These are phyloP conservation scores for Periglandula ipomoeae DNA, from an alignment of 2,329 filamentous ascomycete species.

Conservation along the genomic window DNA sequence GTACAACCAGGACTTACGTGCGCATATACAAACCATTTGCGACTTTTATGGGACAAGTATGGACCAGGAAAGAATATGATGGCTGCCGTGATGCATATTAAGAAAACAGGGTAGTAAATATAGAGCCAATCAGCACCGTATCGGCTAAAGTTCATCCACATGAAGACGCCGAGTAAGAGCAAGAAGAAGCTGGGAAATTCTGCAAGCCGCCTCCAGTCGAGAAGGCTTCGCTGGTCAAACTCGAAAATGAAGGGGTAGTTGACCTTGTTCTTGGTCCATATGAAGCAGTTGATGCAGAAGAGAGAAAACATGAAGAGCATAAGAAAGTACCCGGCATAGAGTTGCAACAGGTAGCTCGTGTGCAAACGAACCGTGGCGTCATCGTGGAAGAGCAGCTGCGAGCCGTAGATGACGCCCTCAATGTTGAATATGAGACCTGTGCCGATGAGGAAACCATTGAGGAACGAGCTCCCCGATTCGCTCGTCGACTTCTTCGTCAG, in stretches of 20 bases:
- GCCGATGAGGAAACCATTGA: constrained; percentile 58
- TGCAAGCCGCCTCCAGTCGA: constrained; percentile 83
- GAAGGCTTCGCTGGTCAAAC: constrained; percentile 74
- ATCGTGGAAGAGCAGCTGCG: constrained; percentile 39
- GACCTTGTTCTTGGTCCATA: constrained; percentile 79
- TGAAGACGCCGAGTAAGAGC: constrained; percentile 65
- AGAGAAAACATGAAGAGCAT: constrained; percentile 69
- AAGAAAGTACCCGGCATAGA: constrained; percentile 89
- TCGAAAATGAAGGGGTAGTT: constrained; percentile 98
- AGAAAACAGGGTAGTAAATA: constrained; percentile 76
- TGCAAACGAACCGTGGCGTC: constrained; percentile 40
- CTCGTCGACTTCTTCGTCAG: constrained; percentile 50
- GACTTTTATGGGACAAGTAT: constrained; percentile 64
- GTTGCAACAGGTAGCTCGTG: constrained; percentile 67
- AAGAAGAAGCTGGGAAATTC: constrained; percentile 83
- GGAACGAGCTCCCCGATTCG: constrained; percentile 48
- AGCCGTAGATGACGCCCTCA: constrained; percentile 55
- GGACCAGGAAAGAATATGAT: constrained; percentile 70
- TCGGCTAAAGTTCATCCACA: constrained; percentile 82
- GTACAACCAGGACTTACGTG: constrained; percentile 48
- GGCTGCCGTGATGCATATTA: constrained; percentile 58
- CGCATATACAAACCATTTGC: constrained; percentile 83
- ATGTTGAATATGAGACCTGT: constrained; percentile 56
- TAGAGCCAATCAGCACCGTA: constrained; percentile 60
- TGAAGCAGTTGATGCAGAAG: constrained; percentile 77